phyloP scores from a whole-genome alignment of 2,329 filamentous ascomycete species.

The Aspergillus clavatus region DNA sequence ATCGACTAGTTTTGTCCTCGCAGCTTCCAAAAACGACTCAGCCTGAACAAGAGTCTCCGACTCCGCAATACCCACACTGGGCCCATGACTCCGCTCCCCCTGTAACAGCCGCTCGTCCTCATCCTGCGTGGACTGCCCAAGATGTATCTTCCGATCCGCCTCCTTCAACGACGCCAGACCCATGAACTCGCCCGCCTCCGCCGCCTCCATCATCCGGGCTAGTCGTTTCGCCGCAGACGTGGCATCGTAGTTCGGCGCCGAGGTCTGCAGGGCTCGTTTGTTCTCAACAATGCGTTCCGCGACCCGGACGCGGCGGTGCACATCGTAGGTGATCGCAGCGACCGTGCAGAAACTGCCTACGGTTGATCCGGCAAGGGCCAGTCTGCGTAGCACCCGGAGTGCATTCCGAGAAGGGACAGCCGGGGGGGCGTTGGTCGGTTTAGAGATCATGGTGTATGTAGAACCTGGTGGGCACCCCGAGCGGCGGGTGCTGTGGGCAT shows the following conservation, averaged over 20 bases:
- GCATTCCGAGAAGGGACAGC: constrained; percentile 43
- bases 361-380: constrained; percentile 34
- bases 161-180: constrained; percentile 35
- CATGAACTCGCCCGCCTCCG: constrained; percentile 41
- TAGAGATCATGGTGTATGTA: constrained; percentile 29
- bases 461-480: constrained; percentile 21
- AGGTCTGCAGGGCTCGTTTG: constrained; percentile 39
- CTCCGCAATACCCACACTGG: not conserved
- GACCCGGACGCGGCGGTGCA: constrained; percentile 36
- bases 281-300: constrained; percentile 43
- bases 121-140: constrained; percentile 4
- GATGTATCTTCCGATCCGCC: constrained; percentile 18
- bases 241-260: constrained; percentile 40
- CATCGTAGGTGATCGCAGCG: constrained; percentile 40
- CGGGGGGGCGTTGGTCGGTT: constrained; percentile 25
- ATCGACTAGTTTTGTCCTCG: not conserved
- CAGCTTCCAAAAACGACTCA: constrained; percentile 5
- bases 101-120: not conserved
- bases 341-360: constrained; percentile 40
- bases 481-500: constrained; percentile 17
- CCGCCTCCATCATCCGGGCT: constrained; percentile 41
- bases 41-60: not conserved
- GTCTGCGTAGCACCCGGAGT: constrained; percentile 36
- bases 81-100: not conserved
- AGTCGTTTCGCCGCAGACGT: constrained; percentile 34